Conservation (phyloP, 495 filamentous ascomycete species). For the Neurospora sublineolata region DNA sequence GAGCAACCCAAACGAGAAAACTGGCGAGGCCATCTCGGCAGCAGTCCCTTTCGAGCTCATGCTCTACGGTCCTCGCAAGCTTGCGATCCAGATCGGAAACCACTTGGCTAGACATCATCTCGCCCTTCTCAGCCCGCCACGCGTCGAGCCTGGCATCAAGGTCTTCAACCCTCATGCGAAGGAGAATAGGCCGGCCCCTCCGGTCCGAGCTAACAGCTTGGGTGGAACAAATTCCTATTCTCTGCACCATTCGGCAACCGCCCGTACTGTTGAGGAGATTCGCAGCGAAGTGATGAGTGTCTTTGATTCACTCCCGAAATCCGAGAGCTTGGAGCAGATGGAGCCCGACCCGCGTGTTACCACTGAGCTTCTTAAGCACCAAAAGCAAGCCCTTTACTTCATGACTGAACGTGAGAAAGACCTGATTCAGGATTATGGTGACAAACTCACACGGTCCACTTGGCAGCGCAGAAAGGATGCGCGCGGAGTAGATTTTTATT, state of each 20-base stretch:
- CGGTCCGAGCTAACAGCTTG: conserved; percentile 7
- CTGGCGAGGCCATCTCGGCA: conserved; percentile 36
- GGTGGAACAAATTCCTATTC: conserved; percentile 3
- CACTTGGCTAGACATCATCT: conserved; percentile 53
- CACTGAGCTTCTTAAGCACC: conserved; percentile 71
- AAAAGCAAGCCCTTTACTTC: conserved; percentile 84
- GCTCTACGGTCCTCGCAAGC: conserved; percentile 67
- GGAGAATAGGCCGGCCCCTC: conserved; percentile 31
- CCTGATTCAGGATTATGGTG: conserved; percentile 13
- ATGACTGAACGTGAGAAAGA: conserved; percentile 71
- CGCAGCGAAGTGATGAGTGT: conserved; percentile 72
- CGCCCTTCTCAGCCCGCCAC: conserved; percentile 50
- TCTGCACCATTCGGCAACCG: conserved; percentile 13
- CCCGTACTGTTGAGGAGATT: conserved; percentile 70
- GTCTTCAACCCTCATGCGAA: conserved; percentile 52
- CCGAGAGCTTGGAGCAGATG: conserved; percentile 65
- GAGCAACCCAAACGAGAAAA: conserved; percentile 35
- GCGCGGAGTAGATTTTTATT: conserved; percentile 50
- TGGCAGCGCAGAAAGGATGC: conserved; percentile 49
- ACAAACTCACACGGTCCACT: conserved; percentile 54
- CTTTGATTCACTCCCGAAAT: conserved; percentile 68
- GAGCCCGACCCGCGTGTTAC: conserved; percentile 49
- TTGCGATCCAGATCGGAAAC: conserved; percentile 49
- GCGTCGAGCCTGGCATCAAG: conserved; percentile 51
- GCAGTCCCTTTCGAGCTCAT: conserved; percentile 55